These are phyloP conservation scores for Chalaropsis ovoidea DNA, from an alignment of 2,329 filamentous ascomycete genomes.

Conservation along the genomic window DNA sequence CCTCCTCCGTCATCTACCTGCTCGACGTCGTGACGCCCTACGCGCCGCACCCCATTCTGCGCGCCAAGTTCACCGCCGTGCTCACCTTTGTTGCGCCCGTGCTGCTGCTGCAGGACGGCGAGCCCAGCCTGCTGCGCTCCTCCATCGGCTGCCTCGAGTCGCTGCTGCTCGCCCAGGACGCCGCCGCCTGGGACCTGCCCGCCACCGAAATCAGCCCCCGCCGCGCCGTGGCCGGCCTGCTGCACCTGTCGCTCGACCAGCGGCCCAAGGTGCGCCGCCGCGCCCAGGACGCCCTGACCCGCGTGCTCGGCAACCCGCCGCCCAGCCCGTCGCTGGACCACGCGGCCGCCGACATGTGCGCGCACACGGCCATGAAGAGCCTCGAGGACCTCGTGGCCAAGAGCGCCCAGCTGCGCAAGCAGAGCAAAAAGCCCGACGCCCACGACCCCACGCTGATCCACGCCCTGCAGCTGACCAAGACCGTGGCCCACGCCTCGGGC, in stretches of 20 bases:
- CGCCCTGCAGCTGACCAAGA: conserved; percentile 83
- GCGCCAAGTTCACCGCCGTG: conserved; percentile 91
- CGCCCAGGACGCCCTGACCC: conserved; percentile 78
- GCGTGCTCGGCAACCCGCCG: conserved; percentile 72
- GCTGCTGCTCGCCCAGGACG: conserved; percentile 81
- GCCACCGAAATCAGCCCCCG: conserved; percentile 76
- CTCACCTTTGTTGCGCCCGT: conserved; percentile 76
- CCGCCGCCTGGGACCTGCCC: conserved; percentile 75
- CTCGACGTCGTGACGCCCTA: conserved; percentile 84
- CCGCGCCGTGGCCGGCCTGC: conserved; percentile 72
- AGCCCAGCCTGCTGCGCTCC: conserved; percentile 74
- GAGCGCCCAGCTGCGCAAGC: conserved; percentile 52
- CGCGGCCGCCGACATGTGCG: conserved; percentile 91
- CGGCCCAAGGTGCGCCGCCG: conserved; percentile 90
- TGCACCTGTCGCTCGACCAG: conserved; percentile 75
- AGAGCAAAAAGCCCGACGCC: conserved; percentile 48
- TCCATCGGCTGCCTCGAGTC: conserved; percentile 91
- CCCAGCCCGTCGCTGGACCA: conserved; percentile 89
- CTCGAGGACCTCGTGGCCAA: conserved; percentile 62
- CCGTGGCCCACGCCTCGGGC: conserved; percentile 72
- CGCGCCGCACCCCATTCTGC: conserved; percentile 74
- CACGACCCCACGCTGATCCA: conserved; percentile 83
- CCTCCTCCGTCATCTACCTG: conserved; percentile 82
- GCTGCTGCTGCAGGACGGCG: conserved; percentile 66
- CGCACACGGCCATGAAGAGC: conserved; percentile 75